These are phyloP conservation scores for Garcia nutans DNA, from an alignment of 345 rosid genomes.

Conservation along the genomic window DNA sequence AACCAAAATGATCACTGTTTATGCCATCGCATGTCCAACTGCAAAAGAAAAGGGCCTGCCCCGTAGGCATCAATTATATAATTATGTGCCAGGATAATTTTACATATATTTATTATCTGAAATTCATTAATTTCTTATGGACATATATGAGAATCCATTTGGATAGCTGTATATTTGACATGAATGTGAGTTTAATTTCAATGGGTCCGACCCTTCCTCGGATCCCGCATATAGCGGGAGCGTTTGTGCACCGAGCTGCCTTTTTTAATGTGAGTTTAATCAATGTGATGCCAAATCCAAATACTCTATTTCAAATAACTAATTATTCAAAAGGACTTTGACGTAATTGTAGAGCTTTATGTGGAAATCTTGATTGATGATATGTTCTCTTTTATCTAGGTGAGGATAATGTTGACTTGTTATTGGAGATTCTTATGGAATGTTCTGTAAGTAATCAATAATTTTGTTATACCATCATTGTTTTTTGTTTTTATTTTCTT, in stretches of 20 bases:
- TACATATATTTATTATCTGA: neutral
- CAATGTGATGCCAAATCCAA: too few species aligned
- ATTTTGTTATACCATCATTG: neutral
- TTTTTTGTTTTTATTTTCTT: neutral
- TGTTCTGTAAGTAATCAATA: slow-evolving; percentile 42
- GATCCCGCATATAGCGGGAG: too few species aligned
- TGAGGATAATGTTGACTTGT: slow-evolving; percentile 59
- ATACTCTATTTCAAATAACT: too few species aligned
- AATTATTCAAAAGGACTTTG: too few species aligned
- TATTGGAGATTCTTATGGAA: slow-evolving; percentile 64
- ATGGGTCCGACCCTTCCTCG: too few species aligned
- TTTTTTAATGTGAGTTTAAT: too few species aligned
- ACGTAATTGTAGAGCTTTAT: slow-evolving; percentile 12
- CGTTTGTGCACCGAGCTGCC: too few species aligned
- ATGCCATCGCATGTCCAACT: too few species aligned
- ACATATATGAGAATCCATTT: neutral
- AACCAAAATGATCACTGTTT: too few species aligned
- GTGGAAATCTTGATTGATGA: slow-evolving; percentile 17
- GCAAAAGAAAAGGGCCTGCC: too few species aligned
- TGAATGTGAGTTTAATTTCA: too few species aligned
- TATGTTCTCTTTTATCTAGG: slow-evolving; percentile 47
- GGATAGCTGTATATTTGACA: too few species aligned
- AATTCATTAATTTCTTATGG: neutral
- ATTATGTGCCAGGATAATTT: neutral
- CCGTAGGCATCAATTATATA: neutral